Conservation (phyloP, 805 yeast genomes). For the Ogataea trehalophila region DNA sequence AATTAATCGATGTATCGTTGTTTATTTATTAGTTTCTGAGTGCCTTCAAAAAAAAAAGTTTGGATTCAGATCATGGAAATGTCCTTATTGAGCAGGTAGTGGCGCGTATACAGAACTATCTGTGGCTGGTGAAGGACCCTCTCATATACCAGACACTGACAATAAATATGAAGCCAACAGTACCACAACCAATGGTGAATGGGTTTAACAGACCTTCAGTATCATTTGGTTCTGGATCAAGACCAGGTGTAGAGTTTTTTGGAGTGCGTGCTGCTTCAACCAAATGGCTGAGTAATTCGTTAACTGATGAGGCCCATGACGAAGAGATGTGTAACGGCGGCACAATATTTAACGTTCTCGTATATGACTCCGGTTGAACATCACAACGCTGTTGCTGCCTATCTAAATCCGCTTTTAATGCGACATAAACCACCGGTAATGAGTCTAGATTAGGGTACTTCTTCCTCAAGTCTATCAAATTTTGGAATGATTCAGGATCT, state of each 20-base stretch:
- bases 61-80: neutral
- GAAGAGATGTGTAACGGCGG: slow-evolving; percentile 91
- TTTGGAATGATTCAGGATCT: slow-evolving; percentile 91
- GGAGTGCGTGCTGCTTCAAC: slow-evolving; percentile 88
- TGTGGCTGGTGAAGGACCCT: slow-evolving; percentile 26
- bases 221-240: slow-evolving; percentile 56
- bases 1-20: too few species aligned
- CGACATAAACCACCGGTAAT: slow-evolving; percentile 84
- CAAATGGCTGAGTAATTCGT: slow-evolving; percentile 78
- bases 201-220: slow-evolving; percentile 44
- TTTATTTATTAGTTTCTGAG: neutral
- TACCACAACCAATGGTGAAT: slow-evolving; percentile 60
- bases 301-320: slow-evolving; percentile 80
- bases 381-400: slow-evolving; percentile 89
- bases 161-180: slow-evolving; percentile 60
- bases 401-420: slow-evolving; percentile 91
- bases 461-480: slow-evolving; percentile 64
- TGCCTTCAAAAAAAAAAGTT: neutral
- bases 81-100: neutral
- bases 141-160: slow-evolving; percentile 64
- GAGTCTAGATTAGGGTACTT: slow-evolving; percentile 53
- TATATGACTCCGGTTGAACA: slow-evolving; percentile 82
- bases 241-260: slow-evolving; percentile 68
- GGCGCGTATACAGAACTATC: neutral
- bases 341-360: slow-evolving; percentile 57